Evolutionary conservation across 441 rosid species (phyloP).

Genomic region (Aleurites moluccanus): DNA sequence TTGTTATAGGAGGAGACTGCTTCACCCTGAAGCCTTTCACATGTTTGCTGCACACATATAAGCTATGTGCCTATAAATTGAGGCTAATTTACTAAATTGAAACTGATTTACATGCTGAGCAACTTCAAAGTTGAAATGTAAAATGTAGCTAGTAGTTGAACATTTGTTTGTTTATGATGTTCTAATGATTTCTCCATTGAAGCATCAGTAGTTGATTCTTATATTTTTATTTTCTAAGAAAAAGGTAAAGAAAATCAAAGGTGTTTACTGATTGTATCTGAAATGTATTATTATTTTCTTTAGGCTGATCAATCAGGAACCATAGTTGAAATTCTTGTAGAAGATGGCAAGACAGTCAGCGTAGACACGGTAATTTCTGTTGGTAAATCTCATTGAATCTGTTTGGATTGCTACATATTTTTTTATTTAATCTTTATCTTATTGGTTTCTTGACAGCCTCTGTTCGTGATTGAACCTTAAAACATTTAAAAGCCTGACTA

Average conservation of each 20-base stretch:
- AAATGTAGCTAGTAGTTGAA: background rate
- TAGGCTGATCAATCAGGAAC: conserved; percentile 86
- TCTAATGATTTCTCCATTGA: background rate
- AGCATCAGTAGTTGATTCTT: too few species aligned
- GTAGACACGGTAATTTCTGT: conserved; percentile 54
- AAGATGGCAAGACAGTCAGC: conserved; percentile 73
- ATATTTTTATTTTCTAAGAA: too few species aligned
- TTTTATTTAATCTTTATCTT: background rate
- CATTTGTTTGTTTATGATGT: background rate
- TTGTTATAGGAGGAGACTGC: background rate
- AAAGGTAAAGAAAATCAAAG: background rate
- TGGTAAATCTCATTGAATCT: background rate
- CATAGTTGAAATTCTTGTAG: conserved; percentile 57
- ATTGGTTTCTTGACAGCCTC: conserved; percentile 44
- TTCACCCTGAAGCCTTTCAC: background rate
- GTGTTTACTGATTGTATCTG: conserved; percentile 5
- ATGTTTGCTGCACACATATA: background rate
- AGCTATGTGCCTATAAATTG: background rate
- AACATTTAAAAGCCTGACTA: background rate
- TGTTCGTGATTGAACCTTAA: conserved; percentile 66
- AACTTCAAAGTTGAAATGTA: background rate
- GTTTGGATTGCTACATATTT: background rate
- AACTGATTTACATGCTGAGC: background rate
- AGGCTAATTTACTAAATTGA: background rate
- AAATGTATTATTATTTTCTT: conserved; percentile 1